Percentiles rank a stretch among this genome's conserved stretches.
phyloP scores from a whole-genome alignment of 495 filamentous ascomycete species.

The Glonium stellatum region DNA sequence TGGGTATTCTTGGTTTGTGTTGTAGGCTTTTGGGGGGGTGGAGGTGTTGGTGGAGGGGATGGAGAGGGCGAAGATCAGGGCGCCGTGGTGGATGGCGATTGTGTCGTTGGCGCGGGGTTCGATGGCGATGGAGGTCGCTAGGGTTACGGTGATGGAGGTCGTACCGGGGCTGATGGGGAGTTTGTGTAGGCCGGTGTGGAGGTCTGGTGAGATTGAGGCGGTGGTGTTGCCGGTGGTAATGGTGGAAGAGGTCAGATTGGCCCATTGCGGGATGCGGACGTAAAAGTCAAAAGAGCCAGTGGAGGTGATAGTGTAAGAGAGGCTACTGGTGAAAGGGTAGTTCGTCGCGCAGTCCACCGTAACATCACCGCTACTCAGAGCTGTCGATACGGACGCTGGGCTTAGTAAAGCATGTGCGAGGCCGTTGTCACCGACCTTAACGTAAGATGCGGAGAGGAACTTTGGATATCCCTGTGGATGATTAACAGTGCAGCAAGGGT shows the following conservation, averaged over 20 bases:
- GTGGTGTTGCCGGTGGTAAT: slow-evolving; percentile 5
- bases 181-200: slow-evolving; percentile 32
- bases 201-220: slow-evolving; percentile 22
- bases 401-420: slow-evolving; percentile 42
- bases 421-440: slow-evolving; percentile 29
- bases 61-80: slow-evolving; percentile 50
- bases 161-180: slow-evolving; percentile 31
- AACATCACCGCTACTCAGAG: slow-evolving; percentile 25
- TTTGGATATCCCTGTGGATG: slow-evolving; percentile 57
- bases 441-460: slow-evolving; percentile 38
- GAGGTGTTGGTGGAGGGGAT: slow-evolving; percentile 33
- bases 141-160: slow-evolving; percentile 26
- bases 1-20: slow-evolving; percentile 14
- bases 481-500: slow-evolving; percentile 57
- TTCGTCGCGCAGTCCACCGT: slow-evolving; percentile 40
- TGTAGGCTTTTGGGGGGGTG: slow-evolving; percentile 24
- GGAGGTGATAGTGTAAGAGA: slow-evolving; percentile 45
- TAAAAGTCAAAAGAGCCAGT: slow-evolving; percentile 41
- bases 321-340: slow-evolving; percentile 47
- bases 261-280: slow-evolving; percentile 47
- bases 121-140: slow-evolving; percentile 25
- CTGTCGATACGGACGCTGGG: slow-evolving; percentile 34
- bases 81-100: slow-evolving; percentile 48
- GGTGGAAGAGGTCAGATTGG: slow-evolving; percentile 26
- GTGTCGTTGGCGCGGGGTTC: slow-evolving; percentile 47